These are phyloP conservation scores for Salix brachista DNA, from an alignment of 345 rosid species.

Conservation along the genomic window DNA sequence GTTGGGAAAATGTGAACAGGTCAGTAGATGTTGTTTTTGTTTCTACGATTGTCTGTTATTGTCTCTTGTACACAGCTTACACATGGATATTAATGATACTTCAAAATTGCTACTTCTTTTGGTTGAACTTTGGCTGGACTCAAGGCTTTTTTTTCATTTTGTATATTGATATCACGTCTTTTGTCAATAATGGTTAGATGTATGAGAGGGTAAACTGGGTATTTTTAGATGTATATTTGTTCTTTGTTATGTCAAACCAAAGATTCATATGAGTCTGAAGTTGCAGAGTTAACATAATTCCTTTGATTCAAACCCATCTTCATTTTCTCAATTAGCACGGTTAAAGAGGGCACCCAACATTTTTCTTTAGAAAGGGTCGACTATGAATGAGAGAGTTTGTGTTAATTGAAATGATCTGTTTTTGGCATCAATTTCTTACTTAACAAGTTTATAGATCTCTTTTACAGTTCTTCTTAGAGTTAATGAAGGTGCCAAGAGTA, in stretches of 20 bases:
- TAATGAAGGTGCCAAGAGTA: constrained; percentile 84
- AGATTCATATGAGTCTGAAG: neutral
- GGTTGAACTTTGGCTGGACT: neutral
- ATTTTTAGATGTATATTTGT: too few species aligned
- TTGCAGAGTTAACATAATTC: neutral
- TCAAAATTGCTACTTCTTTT: neutral
- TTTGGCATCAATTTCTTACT: neutral
- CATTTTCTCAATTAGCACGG: neutral
- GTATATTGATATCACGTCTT: neutral
- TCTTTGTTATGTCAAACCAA: neutral
- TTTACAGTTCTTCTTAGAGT: constrained; percentile 81
- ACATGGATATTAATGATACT: neutral
- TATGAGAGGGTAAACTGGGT: neutral
- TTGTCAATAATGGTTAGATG: neutral
- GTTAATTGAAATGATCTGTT: neutral
- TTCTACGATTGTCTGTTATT: neutral
- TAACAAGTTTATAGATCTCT: constrained; percentile 20
- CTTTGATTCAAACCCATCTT: neutral
- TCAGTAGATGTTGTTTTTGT: constrained; percentile 16
- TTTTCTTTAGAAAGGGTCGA: neutral
- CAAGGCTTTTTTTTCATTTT: neutral
- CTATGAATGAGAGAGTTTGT: neutral
- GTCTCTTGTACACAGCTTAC: neutral
- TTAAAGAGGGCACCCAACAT: neutral
- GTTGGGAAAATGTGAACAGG: constrained; percentile 93